Evolutionary conservation across 305 asterid species (phyloP), one percentile per base, ranked within the genome.

Genomic region (Fraxinus platypoda): DNA sequence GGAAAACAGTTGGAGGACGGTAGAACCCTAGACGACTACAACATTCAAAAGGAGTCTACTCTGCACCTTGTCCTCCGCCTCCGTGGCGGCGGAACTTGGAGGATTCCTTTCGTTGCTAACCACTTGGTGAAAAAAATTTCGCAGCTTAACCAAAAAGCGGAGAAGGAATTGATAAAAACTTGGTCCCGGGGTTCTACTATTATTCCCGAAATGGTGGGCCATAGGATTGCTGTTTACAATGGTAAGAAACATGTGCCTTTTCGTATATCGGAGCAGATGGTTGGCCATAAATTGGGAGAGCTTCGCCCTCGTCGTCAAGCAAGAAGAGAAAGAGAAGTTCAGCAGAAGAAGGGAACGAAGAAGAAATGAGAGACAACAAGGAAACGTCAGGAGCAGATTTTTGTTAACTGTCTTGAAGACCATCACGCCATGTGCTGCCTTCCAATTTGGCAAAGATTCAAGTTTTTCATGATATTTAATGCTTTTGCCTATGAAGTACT

Each of bases 281-380:
- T 90, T 88, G 94, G 94, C 57, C 94, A 90, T 82, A 90, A 89
- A 77, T 76, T 90, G 86, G 94, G 94, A 26, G 94, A 90, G 21
- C 82, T 90, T 62, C 77, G 77, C 70, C 91, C 88, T 6, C 75
- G 85, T 26, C 88, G 88, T 9, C 75, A 17, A 17, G 75, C 78
- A 85, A 2, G 83, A 75, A 88, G 88, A 90, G 87, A 88, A 87
- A 84, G 70, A 87, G 90, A 88, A 84, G 74, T 85, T 64, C 92
- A 90, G 76, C 83, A 30, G 75, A 70, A 70, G 11, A 87, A 90
- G 89, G 78, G 31, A n/a, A 81, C 83, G 6, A 88, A 90, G 86
- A 90, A 84, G 91, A 90, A 90, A 86, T 90, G 38, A 70, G 75
- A 70, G 75, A 28, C 38, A 1, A 26, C n/a, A 80, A 77, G 12